A percentile compares a stretch with the other conserved stretches of the same genome.
Conservation (phyloP, 345 rosid genomes). For the Brassica juncea region DNA sequence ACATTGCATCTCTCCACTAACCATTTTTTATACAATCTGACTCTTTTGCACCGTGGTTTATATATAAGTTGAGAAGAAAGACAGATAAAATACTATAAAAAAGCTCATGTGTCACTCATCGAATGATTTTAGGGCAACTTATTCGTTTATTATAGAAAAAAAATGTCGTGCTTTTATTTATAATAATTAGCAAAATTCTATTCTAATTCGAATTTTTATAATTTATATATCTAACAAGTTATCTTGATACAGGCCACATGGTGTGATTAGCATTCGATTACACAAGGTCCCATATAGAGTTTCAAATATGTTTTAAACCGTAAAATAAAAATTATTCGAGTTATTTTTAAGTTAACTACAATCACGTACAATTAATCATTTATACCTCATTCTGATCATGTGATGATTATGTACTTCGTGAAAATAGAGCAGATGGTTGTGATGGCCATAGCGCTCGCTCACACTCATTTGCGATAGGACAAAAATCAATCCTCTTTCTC, state of each 20-base stretch:
- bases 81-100: neutral
- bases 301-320: too few relatives aligned
- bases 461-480: conserved; percentile 49
- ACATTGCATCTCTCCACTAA: neutral
- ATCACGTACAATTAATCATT: too few relatives aligned
- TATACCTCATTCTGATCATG: too few relatives aligned
- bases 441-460: conserved; percentile 61
- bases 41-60: neutral
- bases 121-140: neutral
- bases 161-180: neutral
- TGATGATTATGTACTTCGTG: too few relatives aligned
- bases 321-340: too few relatives aligned
- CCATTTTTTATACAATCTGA: neutral
- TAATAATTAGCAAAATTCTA: neutral
- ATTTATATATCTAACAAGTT: too few relatives aligned
- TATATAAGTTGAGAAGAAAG: neutral
- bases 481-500: conserved; percentile 39
- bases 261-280: neutral
- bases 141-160: neutral
- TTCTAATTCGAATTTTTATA: neutral
- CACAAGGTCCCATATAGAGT: neutral
- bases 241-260: neutral
- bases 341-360: too few relatives aligned
- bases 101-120: neutral
- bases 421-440: conserved; percentile 70